phyloP scores from a whole-genome alignment of 495 filamentous ascomycete genomes.

The Parmelia sp. region DNA sequence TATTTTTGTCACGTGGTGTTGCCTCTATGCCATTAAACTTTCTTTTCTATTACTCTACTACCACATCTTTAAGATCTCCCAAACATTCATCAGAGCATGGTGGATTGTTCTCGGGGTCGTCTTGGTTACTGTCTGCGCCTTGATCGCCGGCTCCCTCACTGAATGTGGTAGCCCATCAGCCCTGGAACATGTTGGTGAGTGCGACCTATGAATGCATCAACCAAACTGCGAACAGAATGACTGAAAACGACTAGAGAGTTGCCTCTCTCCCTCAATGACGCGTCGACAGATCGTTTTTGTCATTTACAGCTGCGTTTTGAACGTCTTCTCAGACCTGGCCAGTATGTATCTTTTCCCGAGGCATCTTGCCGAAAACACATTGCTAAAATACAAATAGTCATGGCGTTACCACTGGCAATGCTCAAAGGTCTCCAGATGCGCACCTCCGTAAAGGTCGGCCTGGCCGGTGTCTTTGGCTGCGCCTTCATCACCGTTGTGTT shows the following conservation, averaged over 20 bases:
- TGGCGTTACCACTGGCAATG: constrained; percentile 9
- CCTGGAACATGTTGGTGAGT: not conserved
- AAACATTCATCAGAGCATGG: not conserved
- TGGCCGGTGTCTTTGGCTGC: constrained; percentile 9
- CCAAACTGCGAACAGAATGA: not conserved
- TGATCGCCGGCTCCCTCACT: constrained; percentile 1
- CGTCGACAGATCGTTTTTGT: not conserved
- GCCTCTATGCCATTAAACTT: constrained; percentile 7
- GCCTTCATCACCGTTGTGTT: constrained; percentile 5
- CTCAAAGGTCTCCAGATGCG: constrained; percentile 9
- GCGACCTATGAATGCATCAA: no score
- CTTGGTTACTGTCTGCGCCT: not conserved
- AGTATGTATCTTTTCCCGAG: not conserved
- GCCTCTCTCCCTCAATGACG: not conserved
- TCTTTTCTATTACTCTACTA: constrained; percentile 7
- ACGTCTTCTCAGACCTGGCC: constrained; percentile 1
- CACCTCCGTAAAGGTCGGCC: not conserved
- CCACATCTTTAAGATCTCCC: not conserved
- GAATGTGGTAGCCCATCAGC: constrained; percentile 7
- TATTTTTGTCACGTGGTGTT: constrained; percentile 1
- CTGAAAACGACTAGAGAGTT: not conserved
- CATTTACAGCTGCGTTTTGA: not conserved
- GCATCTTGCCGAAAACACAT: no score
- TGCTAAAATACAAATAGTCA: not conserved
- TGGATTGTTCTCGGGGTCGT: constrained; percentile 7